These are phyloP conservation scores for Lindgomyces ingoldianus DNA, from an alignment of 495 filamentous ascomycete genomes.

Conservation along the genomic window DNA sequence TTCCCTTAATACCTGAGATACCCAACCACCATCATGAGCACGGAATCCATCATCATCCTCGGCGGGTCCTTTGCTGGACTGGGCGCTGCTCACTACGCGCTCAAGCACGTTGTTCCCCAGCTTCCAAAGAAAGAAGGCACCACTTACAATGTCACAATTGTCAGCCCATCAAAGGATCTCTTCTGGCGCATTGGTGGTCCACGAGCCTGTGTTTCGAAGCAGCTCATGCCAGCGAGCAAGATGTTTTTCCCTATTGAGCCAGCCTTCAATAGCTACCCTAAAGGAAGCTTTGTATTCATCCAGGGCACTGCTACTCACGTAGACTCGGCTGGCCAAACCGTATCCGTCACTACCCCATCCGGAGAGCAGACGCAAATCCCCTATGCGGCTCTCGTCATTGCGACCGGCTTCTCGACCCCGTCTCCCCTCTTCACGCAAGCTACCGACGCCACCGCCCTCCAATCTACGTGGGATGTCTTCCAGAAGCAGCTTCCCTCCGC, in stretches of 20 bases:
- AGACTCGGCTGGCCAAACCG: conserved; percentile 42
- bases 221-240: conserved; percentile 48
- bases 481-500: conserved; percentile 54
- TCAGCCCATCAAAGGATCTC: conserved; percentile 56
- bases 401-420: conserved; percentile 27
- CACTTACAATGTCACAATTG: conserved; percentile 54
- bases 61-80: conserved; percentile 65
- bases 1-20: conserved; percentile 10
- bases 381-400: conserved; percentile 37
- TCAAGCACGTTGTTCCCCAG: conserved; percentile 52
- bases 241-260: conserved; percentile 54
- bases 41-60: conserved; percentile 58
- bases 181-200: conserved; percentile 58
- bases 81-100: conserved; percentile 59
- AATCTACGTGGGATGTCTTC: conserved; percentile 33
- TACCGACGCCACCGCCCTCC: conserved; percentile 48
- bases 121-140: conserved; percentile 39
- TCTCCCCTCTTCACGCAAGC: conserved; percentile 40
- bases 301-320: conserved; percentile 55
- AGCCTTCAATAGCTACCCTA: conserved; percentile 53
- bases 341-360: conserved; percentile 30
- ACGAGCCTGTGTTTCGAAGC: conserved; percentile 48
- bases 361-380: conserved; percentile 18
- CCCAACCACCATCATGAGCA: conserved; percentile 17
- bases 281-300: conserved; percentile 57